Base-by-base conservation (phyloP, 164 flowering plant species). In the Berberis thunbergii region DNA sequence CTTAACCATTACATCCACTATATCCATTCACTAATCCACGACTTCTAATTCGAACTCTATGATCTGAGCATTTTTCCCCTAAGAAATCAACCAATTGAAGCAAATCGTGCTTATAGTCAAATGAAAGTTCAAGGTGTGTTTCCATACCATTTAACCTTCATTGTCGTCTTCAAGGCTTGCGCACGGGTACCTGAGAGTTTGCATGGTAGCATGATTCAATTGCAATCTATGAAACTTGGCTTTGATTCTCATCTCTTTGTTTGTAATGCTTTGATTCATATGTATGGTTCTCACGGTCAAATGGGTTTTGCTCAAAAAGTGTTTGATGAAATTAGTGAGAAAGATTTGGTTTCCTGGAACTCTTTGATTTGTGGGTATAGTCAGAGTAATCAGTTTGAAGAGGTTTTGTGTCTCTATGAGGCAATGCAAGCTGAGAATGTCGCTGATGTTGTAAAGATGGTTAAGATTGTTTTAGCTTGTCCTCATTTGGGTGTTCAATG, bases 311-410 rank as follows among this genome's bases (percentile, higher is more conserved):
- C 83, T 26, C 73, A 69, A 56, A 74, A 69, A 56, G 71, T 85
- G 75, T 83, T 84, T 50, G 88, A 85, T 54, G 77, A 52, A 70
- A 84, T 82, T 84, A 2, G 26, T 38, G 73, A 75, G 0, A 83
- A 77, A 64, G 90, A 85, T 71, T 67, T 82, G 69, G 87, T 85
- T 50, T 80, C 90, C 10, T 87, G 94, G 94, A 87, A 86, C 63
- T 83, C 89, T 8, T 68, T 88, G 80, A 81, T 88, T 58, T 81
- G 91, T 76, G 91, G 83, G 55, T 88, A 83, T 64, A 67, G 80
- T 70, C 78, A 78, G 67, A 70, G 73, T 13, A 65, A 67, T 12
- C 69, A 41, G 59, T 76, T 69, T 71, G 57, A 63, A 61, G 84
- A 84, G 61, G 83, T 85, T 71, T 66, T 87, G 78, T 63, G 53